These are phyloP conservation scores for Penicillium ucsense DNA, from an alignment of 495 filamentous ascomycete genomes.

Conservation along the genomic window DNA sequence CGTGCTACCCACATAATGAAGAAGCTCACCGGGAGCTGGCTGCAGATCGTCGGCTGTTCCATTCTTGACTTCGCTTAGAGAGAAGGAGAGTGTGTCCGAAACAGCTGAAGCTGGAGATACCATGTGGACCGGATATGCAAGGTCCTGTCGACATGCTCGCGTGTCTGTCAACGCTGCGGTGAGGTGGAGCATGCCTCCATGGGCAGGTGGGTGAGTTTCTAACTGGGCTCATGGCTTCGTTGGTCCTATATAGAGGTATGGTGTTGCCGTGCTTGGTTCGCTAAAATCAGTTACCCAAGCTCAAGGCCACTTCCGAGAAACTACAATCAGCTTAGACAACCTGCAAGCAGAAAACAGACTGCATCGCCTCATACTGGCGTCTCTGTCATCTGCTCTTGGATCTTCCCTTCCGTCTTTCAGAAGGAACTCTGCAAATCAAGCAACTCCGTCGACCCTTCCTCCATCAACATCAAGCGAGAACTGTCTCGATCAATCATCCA, in stretches of 20 bases:
- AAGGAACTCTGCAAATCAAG: neutral
- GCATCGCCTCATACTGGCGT: neutral
- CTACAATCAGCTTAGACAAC: neutral
- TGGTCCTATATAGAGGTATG: slow-evolving; percentile 14
- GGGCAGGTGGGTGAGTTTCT: neutral
- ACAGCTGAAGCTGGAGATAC: neutral
- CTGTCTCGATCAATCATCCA: neutral
- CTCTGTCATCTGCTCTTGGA: neutral
- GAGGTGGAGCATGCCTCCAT: slow-evolving; percentile 6
- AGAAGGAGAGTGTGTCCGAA: too few species aligned
- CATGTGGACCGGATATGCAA: slow-evolving; percentile 19
- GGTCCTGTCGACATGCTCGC: slow-evolving; percentile 13
- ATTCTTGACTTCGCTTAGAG: slow-evolving; percentile 11
- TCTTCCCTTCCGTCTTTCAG: neutral
- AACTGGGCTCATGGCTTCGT: slow-evolving; percentile 8
- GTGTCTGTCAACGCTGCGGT: slow-evolving; percentile 5
- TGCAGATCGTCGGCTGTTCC: neutral
- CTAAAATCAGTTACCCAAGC: slow-evolving; percentile 1
- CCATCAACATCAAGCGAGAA: neutral
- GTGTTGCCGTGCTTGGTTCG: neutral
- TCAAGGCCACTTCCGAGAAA: slow-evolving; percentile 1
- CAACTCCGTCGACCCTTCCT: too few species aligned
- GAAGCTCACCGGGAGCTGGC: too few species aligned
- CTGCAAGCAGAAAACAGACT: neutral
- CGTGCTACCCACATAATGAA: too few species aligned